These are phyloP conservation scores for Cercospora sesami DNA, from an alignment of 2,329 filamentous ascomycete species.

Conservation along the genomic window DNA sequence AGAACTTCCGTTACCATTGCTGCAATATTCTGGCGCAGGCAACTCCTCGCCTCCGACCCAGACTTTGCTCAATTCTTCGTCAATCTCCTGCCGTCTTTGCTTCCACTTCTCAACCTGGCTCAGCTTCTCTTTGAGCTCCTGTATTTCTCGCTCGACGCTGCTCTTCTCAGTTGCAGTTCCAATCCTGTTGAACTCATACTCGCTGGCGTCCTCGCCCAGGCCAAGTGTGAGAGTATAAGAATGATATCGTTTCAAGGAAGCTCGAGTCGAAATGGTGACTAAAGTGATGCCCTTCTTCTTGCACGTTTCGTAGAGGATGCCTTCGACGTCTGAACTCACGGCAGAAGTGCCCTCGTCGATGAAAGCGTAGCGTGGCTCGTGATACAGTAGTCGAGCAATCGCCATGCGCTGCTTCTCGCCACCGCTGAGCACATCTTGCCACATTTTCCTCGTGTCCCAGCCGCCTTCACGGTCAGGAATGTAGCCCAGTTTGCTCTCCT, in stretches of 20 bases:
- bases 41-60: constrained; percentile 53
- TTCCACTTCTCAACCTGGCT: constrained; percentile 84
- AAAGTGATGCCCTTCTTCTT: constrained; percentile 89
- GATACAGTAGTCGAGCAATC: constrained; percentile 86
- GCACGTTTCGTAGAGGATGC: constrained; percentile 84
- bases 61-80: constrained; percentile 70
- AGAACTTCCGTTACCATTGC: constrained; percentile 16
- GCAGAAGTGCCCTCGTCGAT: constrained; percentile 95
- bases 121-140: constrained; percentile 77
- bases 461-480: constrained; percentile 89
- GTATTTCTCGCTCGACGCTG: constrained; percentile 85
- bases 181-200: constrained; percentile 91
- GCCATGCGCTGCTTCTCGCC: constrained; percentile 97
- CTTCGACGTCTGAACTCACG: constrained; percentile 91
- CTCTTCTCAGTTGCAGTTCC: constrained; percentile 92
- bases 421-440: constrained; percentile 96
- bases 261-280: constrained; percentile 93
- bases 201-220: constrained; percentile 74
- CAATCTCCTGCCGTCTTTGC: constrained; percentile 73
- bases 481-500: constrained; percentile 83
- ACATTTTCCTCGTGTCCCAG: constrained; percentile 95
- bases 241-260: constrained; percentile 93
- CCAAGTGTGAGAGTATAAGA: constrained; percentile 86
- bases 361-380: constrained; percentile 91
- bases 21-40: constrained; percentile 23